These are phyloP conservation scores for Veloporphyrellus conicus DNA, from an alignment of 1,284 basidiomycete species.

Conservation along the genomic window DNA sequence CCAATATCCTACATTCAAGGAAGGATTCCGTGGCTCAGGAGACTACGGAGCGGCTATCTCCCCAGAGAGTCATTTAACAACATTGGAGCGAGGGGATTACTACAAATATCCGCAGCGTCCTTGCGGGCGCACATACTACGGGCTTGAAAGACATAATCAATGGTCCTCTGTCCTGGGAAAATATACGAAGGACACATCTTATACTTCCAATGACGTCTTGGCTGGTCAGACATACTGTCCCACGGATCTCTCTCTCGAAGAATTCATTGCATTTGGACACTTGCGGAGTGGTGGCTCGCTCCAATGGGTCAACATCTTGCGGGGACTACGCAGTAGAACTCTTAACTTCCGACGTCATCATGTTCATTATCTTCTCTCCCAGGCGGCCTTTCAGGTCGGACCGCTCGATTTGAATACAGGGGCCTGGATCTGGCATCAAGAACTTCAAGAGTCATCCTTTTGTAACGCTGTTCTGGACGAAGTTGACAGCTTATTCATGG, in stretches of 20 bases:
- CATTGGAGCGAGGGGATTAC: not conserved
- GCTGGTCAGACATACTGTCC: slow-evolving; percentile 38
- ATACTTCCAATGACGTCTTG: slow-evolving; percentile 40
- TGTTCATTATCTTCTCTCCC: slow-evolving; percentile 38
- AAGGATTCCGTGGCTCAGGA: too few species aligned
- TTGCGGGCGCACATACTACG: not conserved
- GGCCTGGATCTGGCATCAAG: not conserved
- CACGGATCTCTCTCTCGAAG: slow-evolving; percentile 35
- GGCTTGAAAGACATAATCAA: not conserved
- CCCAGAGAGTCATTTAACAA: not conserved
- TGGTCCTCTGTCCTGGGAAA: not conserved
- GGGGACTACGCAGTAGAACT: slow-evolving; percentile 35
- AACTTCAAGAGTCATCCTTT: slow-evolving; percentile 32
- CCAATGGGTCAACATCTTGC: slow-evolving; percentile 49
- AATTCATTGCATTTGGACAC: slow-evolving; percentile 40
- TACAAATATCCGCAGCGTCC: too few species aligned
- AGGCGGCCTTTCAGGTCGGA: slow-evolving; percentile 42
- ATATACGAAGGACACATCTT: slow-evolving; percentile 3
- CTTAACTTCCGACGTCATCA: slow-evolving; percentile 37
- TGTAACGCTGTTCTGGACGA: slow-evolving; percentile 31
- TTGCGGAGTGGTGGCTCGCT: slow-evolving; percentile 42
- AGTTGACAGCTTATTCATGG: slow-evolving; percentile 25
- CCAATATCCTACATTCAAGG: not conserved
- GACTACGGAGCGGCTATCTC: too few species aligned
- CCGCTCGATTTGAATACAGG: slow-evolving; percentile 11